Evolutionary conservation across 192 early-diverging fungal species (phyloP).

Genomic region (Coemansia sp.): DNA sequence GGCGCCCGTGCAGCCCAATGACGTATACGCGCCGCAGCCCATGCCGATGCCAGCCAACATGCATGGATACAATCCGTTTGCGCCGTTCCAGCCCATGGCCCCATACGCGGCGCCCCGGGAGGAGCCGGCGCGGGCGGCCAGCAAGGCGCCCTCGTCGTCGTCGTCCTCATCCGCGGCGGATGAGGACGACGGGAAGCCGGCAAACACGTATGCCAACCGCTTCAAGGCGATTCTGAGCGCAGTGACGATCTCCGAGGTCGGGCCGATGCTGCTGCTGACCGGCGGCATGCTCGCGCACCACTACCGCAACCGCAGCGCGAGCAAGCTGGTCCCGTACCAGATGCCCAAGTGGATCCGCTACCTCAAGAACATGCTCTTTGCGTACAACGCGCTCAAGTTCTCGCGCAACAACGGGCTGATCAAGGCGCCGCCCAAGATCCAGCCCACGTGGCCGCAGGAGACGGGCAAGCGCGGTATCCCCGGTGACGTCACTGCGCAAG

Average conservation of each 20-base stretch:
- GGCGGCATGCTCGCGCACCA: slow-evolving; percentile 30
- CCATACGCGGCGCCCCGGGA: not conserved
- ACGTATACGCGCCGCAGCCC: not conserved
- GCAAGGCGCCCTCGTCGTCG: not conserved
- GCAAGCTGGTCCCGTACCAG: slow-evolving; percentile 23
- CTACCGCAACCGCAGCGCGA: slow-evolving; percentile 11
- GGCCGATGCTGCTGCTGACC: slow-evolving; percentile 18
- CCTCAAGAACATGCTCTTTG: slow-evolving; percentile 20
- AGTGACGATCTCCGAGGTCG: slow-evolving; percentile 13
- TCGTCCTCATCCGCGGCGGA: not conserved
- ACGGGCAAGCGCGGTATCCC: slow-evolving; percentile 4
- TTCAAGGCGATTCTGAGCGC: not conserved
- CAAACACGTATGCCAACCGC: slow-evolving; percentile 5
- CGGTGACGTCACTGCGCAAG: not conserved
- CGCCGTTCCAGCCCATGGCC: not conserved
- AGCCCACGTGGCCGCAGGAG: slow-evolving; percentile 3
- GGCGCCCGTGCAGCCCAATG: not conserved
- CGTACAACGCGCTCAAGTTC: slow-evolving; percentile 18
- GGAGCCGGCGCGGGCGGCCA: not conserved
- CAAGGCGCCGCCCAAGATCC: not conserved
- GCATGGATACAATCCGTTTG: slow-evolving; percentile 1
- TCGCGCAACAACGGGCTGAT: slow-evolving; percentile 3
- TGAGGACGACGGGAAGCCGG: not conserved
- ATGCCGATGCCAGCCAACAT: slow-evolving; percentile 4
- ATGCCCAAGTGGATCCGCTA: slow-evolving; percentile 40